Evolutionary conservation across 179 eudicot species (phyloP), one percentile per base, ranked within the genome.

Genomic region (Beta lomatogona): DNA sequence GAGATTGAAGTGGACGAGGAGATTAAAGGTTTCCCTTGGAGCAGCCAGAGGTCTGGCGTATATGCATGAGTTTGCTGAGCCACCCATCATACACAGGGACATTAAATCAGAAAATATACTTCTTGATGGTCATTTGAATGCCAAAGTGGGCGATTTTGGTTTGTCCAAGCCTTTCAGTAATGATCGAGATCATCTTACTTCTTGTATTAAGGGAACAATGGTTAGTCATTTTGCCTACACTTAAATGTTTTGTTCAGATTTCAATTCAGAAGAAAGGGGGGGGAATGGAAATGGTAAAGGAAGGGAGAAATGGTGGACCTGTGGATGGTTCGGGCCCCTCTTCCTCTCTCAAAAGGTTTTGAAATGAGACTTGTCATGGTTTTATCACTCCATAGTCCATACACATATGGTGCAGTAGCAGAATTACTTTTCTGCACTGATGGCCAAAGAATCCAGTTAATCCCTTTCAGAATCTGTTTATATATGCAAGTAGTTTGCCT

Each of bases 81-180:
- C 86, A 16, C 88, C 85, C 71, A 81, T 86, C 77, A 77, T 86
- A 45, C 88, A 86, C 77, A 81, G 88, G 73, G 88, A 86, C 80
- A 55, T 83, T 57, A 86, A 86, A 65, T 78, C 88, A 6, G 85
- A 76, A 59, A 86, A 86, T 45, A 83, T 86, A 59, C 73, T 86
- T 52, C 79, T 86, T 2, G 86, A 83, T 65, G 85, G 75, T 64
- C 74, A 71, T 13, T 59, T 86, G 64, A 86, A 41, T 64, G 86
- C 85, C 7, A 86, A 86, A 81, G 88, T 86, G 28, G 88, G 83
- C 45, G 88, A 86, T 76, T 86, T 86, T 64, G 88, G 88, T 25
- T 80, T 86, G 9, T 83, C 83, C 54, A 81, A 81, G 77, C 66
- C 44, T n/a, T 55, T 86, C 19, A 48, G 25, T 22, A 79, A 78